Evolutionary conservation across 768 basidiomycete species (phyloP), one percentile per base, ranked within the genome.

Genomic region (Tulasnella sp.): DNA sequence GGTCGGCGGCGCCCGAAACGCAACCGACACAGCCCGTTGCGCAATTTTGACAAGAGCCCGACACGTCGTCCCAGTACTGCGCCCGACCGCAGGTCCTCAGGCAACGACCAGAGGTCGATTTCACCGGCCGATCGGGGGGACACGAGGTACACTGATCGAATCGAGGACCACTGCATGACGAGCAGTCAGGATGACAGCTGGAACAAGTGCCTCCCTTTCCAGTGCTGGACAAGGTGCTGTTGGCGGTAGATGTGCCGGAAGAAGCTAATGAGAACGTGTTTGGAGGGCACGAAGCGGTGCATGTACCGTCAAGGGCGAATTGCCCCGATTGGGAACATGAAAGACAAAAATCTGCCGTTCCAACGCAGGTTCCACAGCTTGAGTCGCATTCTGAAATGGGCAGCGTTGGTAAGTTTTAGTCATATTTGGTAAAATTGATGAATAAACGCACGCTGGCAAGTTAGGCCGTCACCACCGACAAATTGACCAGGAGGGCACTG

Each of bases 141-240:
- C 89, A 92, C 46, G 77, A 77, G 6, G 80, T 74, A 69, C 90
- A 94, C 65, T 90, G 82, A 65, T 79, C 80, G 70, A 87, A 87
- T 0, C 80, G 77, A 19, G 76, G 64, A n/a, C 87, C 88, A 21
- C 80, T 79, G 69, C 91, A 94, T 1, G 83, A 81, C 14, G 78
- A 79, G 64, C 90, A 94, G 65, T 93, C 91, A 0, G 87, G 80
- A 59, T 93, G 89, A 67, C 91, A 94, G 4, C 81, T 63, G 54
- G 80, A 65, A 70, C 90, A 93, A 25, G 77, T 69, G 21, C 80
- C 78, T 29, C 79, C 74, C 9, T 84, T 76, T 14, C 31, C 34
- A 11, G 40, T 29, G 40, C 29, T 36, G 23, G 54, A 46, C 9
- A 31, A 37, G 4, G 34, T 53, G 14, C 36, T 39, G 11, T 53